Evolutionary conservation across 257 asterid species (phyloP).

Genomic region (Solanum chiquidenum): DNA sequence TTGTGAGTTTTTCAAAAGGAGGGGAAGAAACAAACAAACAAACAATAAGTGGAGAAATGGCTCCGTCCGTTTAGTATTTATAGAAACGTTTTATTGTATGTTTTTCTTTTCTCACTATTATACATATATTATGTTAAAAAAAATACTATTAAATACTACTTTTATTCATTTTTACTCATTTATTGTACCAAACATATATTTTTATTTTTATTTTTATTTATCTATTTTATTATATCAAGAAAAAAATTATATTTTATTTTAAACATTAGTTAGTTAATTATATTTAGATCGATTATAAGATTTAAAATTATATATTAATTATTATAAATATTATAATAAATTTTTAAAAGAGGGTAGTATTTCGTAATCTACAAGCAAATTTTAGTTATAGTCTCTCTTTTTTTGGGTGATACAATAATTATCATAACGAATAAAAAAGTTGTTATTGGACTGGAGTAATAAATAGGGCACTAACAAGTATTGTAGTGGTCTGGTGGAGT

Average conservation of each 20-base stretch:
- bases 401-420: not conserved
- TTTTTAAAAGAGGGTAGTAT: not conserved
- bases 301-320: no score
- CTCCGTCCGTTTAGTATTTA: not conserved
- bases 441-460: not conserved
- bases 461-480: no score
- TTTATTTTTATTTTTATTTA: not conserved
- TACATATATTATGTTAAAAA: not conserved
- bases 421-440: not conserved
- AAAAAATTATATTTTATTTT: not conserved
- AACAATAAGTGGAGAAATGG: not conserved
- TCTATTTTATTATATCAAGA: not conserved
- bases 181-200: not conserved
- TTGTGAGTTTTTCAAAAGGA: not conserved
- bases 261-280: not conserved
- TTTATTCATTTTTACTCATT: not conserved
- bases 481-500: not conserved
- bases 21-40: not conserved
- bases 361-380: not conserved
- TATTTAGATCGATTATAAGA: not conserved
- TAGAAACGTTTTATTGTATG: not conserved
- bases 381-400: not conserved
- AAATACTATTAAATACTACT: not conserved
- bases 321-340: not conserved
- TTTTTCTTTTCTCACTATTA: not conserved